Evolutionary conservation across 169 alveolate species (phyloP).

Genomic region (Plasmodium cynomolgi): DNA sequence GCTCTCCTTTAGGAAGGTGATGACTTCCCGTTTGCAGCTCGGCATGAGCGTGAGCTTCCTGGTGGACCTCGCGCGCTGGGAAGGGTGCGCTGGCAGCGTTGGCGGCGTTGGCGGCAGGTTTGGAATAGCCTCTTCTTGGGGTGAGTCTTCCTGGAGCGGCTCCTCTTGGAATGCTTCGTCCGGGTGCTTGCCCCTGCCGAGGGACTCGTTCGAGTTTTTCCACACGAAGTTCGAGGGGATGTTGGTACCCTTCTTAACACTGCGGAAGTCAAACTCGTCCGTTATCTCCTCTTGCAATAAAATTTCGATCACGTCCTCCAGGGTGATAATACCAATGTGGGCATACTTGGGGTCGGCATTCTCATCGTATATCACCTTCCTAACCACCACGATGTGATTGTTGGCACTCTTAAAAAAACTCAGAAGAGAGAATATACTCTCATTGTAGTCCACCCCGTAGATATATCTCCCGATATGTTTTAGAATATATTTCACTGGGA

Average conservation of each 20-base stretch:
- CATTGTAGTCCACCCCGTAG: slow-evolving; percentile 65
- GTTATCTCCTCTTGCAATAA: slow-evolving; percentile 64
- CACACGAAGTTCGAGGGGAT: slow-evolving; percentile 60
- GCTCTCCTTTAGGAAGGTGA: slow-evolving; percentile 34
- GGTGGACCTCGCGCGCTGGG: neutral
- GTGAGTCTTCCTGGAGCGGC: neutral
- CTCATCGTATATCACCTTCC: slow-evolving; percentile 76
- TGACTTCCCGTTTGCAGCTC: slow-evolving; percentile 22
- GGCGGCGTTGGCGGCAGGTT: neutral
- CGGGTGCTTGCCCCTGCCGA: neutral
- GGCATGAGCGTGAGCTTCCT: neutral
- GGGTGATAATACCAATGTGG: slow-evolving; percentile 83
- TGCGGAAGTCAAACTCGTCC: slow-evolving; percentile 64
- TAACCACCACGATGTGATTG: slow-evolving; percentile 79
- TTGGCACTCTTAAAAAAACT: slow-evolving; percentile 57
- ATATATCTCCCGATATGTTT: slow-evolving; percentile 69
- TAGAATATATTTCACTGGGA: slow-evolving; percentile 57
- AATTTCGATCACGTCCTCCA: slow-evolving; percentile 74
- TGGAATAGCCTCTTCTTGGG: neutral
- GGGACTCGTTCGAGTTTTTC: slow-evolving; percentile 46
- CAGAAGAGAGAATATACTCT: slow-evolving; percentile 56
- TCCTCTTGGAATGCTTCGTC: neutral
- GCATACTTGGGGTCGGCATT: slow-evolving; percentile 80
- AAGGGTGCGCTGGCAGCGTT: neutral
- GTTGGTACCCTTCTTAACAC: slow-evolving; percentile 15